Base-by-base conservation (phyloP, 208 protist species). In the Leishmania martiniquensis region DNA sequence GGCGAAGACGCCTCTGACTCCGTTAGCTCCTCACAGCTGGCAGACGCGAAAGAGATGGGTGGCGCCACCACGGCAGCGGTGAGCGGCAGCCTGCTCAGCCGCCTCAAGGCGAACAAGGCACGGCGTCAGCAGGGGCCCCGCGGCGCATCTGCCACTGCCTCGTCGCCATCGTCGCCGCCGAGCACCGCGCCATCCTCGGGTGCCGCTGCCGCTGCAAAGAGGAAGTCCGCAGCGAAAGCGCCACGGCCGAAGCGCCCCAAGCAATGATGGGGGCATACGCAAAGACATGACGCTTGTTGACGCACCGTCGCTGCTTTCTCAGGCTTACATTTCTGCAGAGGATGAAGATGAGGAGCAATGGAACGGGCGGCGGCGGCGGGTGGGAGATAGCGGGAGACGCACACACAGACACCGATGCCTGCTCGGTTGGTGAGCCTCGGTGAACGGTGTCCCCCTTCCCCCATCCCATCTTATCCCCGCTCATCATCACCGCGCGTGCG, bases 31-130 rank as follows among this genome's bases (percentile, higher is more conserved):
- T 81, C 72, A n/a, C 60, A 72, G 72, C 63, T 81, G 20, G 62
- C 25, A 57, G 70, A 66, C 7, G 60, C 63, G 12, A 47, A 63
- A 47, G 77, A 81, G 70, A 42, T 45, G 49, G 69, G 55, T 9
- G 55, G 72, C 72, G 52, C 67, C 42, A 75, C 78, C n/a, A 47
- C 12, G 42, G 78, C 78, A n/a, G 67, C 47, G 17, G 71, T 82
- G 42, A 77, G 65, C 62, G n/a, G 55, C 32, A 63, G 49, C 4
- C 59, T 82, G 12, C 72, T 77, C 49, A 34, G 39, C 25, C 59
- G 65, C 34, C 63, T 80, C 60, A 62, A 62, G 39, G 59, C 52
- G 13, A 81, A 62, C 32, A 80, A 59, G 70, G 54, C 17, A 42
- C n/a, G 25, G 47, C 47, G 47, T 4, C 66, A 69, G 15, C 59